These are phyloP conservation scores for Aspergillus jensenii DNA, from an alignment of 2,329 filamentous ascomycete species.

Conservation along the genomic window DNA sequence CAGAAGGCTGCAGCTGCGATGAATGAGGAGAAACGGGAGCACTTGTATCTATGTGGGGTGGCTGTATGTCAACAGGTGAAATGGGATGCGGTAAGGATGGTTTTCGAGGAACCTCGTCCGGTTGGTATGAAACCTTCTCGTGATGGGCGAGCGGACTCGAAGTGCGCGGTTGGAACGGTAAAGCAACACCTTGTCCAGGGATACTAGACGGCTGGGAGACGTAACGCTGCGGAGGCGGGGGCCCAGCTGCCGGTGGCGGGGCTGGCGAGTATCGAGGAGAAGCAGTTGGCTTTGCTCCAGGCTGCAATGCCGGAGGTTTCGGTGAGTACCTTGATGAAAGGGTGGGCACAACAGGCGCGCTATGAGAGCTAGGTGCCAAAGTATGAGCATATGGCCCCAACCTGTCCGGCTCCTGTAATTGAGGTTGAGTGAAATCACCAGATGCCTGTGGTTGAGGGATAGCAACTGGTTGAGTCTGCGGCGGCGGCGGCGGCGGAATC, in stretches of 20 bases:
- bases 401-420: conserved; percentile 32
- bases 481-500: conserved; percentile 9
- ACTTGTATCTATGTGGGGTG: conserved; percentile 16
- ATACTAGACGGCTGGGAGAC: conserved; percentile 37
- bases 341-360: conserved; percentile 29
- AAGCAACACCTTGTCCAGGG: conserved; percentile 29
- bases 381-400: conserved; percentile 33
- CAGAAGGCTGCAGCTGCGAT: not conserved
- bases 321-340: conserved; percentile 44
- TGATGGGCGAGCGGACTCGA: conserved; percentile 64
- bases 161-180: conserved; percentile 62
- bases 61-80: conserved; percentile 20
- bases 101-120: conserved; percentile 20
- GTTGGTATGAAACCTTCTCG: conserved; percentile 37
- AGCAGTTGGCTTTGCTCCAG: conserved; percentile 35
- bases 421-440: conserved; percentile 18
- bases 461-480: conserved; percentile 17
- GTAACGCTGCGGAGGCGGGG: conserved; percentile 37
- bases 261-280: conserved; percentile 47
- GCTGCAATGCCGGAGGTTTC: conserved; percentile 34
- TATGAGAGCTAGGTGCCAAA: conserved; percentile 27
- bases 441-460: conserved; percentile 22
- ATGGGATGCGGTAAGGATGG: conserved; percentile 26
- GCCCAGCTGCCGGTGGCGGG: conserved; percentile 36
- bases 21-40: not conserved